Evolutionary conservation across 257 asterid species (phyloP), one percentile per base, ranked within the genome.

Genomic region (Plantago ovata): DNA sequence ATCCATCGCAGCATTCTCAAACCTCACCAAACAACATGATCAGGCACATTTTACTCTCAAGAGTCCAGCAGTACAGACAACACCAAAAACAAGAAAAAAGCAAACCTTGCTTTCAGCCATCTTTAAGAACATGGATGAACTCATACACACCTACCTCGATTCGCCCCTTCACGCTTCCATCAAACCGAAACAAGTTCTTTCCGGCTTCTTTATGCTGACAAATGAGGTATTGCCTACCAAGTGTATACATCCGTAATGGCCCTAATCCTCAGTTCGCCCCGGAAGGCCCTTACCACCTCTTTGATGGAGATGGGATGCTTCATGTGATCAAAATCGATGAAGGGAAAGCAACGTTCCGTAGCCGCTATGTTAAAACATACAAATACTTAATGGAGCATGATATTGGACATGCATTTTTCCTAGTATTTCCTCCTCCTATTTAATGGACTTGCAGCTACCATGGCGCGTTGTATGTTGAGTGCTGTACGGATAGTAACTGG

Each of bases 301-400:
- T 75, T 4, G 89, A 86, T n/a, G 95, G 95, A 0, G 95, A 86
- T 39, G 89, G 92, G 24, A 86, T 86, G 95, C 87, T 86, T 21
- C 95, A 81, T 52, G 48, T 76, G 3, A 13, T 82, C 58, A 80
- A 38, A 42, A 77, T 85, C 51, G 69, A 77, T 10, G 23, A 51
- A 16, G 89, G 95, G 15, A 64, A 38, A 53, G 86, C 92, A n/a
- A 72, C 60, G 5, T 59, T 81, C 13, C 81, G 85, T 62, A 81
- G 93, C 64, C 84, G 95, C 13, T 86, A 61, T 16, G 85, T 83
- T 1, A 62, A 70, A 62, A 86, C 95, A 3, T 67, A 83, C 51
- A 83, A 83, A 48, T 83, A 77, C 80, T 14, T 1, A 1, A 36
- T 40, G 1, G 85, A 79, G 24, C 54, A 63, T 1, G 58, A 67